phyloP scores from a whole-genome alignment of 2,329 filamentous ascomycete species.

The Penicillium janthinellum region DNA sequence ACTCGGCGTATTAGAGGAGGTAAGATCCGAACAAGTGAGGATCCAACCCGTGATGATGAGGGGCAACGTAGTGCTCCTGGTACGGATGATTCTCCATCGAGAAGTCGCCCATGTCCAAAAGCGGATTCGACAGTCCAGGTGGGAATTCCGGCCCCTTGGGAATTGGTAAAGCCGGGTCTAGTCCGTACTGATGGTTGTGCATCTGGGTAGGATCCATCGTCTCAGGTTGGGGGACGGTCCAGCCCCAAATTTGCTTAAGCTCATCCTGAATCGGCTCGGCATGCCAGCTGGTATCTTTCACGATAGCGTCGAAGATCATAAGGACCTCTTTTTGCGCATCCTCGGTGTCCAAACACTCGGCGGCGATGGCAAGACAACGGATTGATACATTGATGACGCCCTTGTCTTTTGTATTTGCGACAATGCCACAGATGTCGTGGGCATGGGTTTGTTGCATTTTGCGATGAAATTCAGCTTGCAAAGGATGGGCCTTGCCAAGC shows the following conservation, averaged over 20 bases:
- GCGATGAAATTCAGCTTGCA: conserved; percentile 59
- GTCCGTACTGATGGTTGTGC: conserved; percentile 21
- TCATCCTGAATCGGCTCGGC: conserved; percentile 71
- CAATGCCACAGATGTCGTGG: conserved; percentile 84
- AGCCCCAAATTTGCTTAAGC: conserved; percentile 76
- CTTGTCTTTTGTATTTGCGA: conserved; percentile 79
- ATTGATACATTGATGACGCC: conserved; percentile 78
- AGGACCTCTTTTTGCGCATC: conserved; percentile 81
- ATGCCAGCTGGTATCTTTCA: conserved; percentile 75
- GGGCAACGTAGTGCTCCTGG: conserved; percentile 76
- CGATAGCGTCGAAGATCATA: conserved; percentile 72
- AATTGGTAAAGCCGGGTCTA: conserved; percentile 28
- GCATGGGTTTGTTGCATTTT: conserved; percentile 74
- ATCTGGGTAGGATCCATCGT: conserved; percentile 24
- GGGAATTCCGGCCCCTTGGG: conserved; percentile 37
- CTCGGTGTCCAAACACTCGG: conserved; percentile 67
- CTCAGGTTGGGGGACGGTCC: conserved; percentile 51
- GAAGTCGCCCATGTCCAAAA: conserved; percentile 73
- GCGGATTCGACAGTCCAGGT: conserved; percentile 65
- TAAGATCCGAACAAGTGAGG: conserved; percentile 30
- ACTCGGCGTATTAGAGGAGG: conserved; percentile 9
- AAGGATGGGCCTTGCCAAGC: conserved; percentile 76
- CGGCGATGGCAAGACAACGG: conserved; percentile 75
- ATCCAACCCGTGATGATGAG: conserved; percentile 48
- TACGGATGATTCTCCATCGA: conserved; percentile 78